phyloP scores from a whole-genome alignment of 768 basidiomycete genomes.

The Xerocomus spinulosus region DNA sequence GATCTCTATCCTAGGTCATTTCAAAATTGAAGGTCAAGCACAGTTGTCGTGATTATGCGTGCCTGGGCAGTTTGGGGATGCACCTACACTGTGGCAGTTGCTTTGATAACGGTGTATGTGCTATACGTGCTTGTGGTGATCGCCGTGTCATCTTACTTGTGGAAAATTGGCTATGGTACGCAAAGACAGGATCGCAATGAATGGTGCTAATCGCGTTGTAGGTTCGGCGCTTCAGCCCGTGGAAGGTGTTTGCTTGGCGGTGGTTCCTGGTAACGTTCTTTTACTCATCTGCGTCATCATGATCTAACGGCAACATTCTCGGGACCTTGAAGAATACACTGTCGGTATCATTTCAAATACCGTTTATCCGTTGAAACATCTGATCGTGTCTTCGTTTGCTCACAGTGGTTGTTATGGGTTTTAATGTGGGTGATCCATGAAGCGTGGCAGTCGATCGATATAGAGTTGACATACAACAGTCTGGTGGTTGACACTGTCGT shows the following conservation, averaged over 20 bases:
- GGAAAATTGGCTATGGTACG: conserved; percentile 3
- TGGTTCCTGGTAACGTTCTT: conserved; percentile 1
- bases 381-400: background rate
- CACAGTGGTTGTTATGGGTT: conserved; percentile 13
- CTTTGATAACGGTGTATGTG: conserved; percentile 5
- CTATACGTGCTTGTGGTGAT: conserved; percentile 7
- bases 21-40: background rate
- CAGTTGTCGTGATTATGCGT: conserved; percentile 18
- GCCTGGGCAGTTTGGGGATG: conserved; percentile 21
- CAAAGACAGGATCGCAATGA: background rate
- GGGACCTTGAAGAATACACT: background rate
- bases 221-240: background rate
- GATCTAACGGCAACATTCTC: background rate
- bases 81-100: background rate
- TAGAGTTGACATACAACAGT: background rate
- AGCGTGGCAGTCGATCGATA: background rate
- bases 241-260: background rate
- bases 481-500: conserved; percentile 5
- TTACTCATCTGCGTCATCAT: background rate
- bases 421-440: background rate
- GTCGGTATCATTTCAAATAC: conserved; percentile 2
- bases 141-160: conserved; percentile 4
- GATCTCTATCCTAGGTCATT: background rate
- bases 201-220: background rate
- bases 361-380: background rate